Evolutionary conservation across 179 eudicot species (phyloP).

Genomic region (Drosera spatulata): DNA sequence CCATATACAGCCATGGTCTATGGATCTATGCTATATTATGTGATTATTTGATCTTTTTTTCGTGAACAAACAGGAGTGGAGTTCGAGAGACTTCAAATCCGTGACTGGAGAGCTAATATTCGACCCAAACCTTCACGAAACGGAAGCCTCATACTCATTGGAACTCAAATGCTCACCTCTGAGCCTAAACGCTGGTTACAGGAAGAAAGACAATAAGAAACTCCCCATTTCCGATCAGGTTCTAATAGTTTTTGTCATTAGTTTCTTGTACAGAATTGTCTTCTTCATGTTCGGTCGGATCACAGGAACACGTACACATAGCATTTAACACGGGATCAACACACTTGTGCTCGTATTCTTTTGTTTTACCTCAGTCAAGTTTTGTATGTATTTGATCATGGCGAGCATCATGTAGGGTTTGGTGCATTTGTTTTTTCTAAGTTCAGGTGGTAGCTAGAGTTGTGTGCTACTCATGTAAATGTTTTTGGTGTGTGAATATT

Average conservation of each 20-base stretch:
- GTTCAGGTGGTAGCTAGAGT: too few relatives aligned
- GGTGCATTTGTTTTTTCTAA: too few relatives aligned
- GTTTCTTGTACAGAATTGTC: slow-evolving; percentile 22
- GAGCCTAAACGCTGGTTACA: slow-evolving; percentile 34
- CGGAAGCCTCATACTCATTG: slow-evolving; percentile 33
- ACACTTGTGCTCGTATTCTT: too few relatives aligned
- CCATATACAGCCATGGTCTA: not conserved
- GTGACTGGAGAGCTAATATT: slow-evolving; percentile 35
- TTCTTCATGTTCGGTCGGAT: slow-evolving; percentile 11
- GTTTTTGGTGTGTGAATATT: too few relatives aligned
- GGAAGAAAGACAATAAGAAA: slow-evolving; percentile 25
- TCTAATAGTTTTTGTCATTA: slow-evolving; percentile 16
- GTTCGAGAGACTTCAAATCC: slow-evolving; percentile 24
- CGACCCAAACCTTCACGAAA: slow-evolving; percentile 33
- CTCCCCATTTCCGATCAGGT: slow-evolving; percentile 35
- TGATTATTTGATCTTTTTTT: not conserved
- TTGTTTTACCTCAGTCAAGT: too few relatives aligned
- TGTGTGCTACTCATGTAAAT: too few relatives aligned
- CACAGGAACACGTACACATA: slow-evolving; percentile 5
- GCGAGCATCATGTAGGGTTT: too few relatives aligned
- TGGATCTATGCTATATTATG: not conserved
- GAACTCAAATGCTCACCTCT: slow-evolving; percentile 49
- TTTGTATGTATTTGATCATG: not conserved
- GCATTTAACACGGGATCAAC: not conserved
- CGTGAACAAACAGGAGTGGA: slow-evolving; percentile 24